These are phyloP conservation scores for Eimeria tenella DNA, from an alignment of 169 alveolate genomes.

Conservation along the genomic window DNA sequence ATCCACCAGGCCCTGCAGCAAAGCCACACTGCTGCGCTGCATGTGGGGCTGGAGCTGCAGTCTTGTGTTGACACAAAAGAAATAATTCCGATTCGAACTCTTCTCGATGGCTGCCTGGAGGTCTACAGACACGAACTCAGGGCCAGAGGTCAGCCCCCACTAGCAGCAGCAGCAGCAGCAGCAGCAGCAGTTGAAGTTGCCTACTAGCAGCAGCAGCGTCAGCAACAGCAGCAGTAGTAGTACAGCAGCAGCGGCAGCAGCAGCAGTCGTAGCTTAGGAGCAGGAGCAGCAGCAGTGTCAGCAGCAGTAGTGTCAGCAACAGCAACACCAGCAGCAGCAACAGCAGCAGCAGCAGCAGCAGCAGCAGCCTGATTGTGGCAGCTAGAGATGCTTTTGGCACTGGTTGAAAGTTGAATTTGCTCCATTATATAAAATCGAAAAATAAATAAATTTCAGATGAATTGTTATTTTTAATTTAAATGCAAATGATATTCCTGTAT, in stretches of 20 bases:
- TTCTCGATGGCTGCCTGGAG: conserved; percentile 57
- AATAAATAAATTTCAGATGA: too few species aligned
- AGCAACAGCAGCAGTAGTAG: background rate
- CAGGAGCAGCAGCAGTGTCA: background rate
- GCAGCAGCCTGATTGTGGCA: too few species aligned
- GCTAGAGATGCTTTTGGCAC: too few species aligned
- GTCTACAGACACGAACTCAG: conserved; percentile 36
- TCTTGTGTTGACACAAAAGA: conserved; percentile 37
- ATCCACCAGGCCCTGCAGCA: background rate
- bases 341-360: too few species aligned
- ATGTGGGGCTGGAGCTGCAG: conserved; percentile 50
- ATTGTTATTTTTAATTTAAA: too few species aligned
- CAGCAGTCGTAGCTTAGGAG: background rate
- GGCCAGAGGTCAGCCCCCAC: conserved; percentile 38
- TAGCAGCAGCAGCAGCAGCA: too few species aligned
- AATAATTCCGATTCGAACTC: conserved; percentile 1
- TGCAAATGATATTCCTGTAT: too few species aligned
- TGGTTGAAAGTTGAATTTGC: too few species aligned
- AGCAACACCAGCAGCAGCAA: background rate
- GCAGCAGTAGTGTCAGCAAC: background rate
- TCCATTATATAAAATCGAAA: too few species aligned
- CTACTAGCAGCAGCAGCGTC: background rate
- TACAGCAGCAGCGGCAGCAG: background rate
- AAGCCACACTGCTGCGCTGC: conserved; percentile 20
- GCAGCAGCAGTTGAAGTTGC: too few species aligned